These are phyloP conservation scores for Pichia sp. DNA, from an alignment of 1,139 yeast species.

Conservation along the genomic window DNA sequence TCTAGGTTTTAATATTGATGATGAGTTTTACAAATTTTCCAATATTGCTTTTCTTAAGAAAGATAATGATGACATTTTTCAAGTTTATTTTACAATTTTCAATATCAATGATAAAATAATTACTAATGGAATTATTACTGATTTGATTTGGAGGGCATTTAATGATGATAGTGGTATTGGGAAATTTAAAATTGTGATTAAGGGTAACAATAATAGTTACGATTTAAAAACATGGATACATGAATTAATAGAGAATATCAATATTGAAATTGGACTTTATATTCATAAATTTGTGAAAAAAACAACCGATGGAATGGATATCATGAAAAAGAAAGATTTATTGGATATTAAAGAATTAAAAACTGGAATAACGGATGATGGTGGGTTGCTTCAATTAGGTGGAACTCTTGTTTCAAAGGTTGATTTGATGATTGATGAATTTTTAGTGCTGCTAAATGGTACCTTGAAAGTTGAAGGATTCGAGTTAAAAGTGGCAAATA, in stretches of 20 bases:
- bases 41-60: neutral
- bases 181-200: neutral
- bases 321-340: neutral
- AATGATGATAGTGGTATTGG: slow-evolving; percentile 5
- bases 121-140: neutral
- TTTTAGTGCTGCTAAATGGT: neutral
- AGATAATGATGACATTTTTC: neutral
- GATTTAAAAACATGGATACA: slow-evolving; percentile 1
- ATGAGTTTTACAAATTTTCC: neutral
- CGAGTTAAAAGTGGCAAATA: neutral
- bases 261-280: neutral
- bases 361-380: neutral
- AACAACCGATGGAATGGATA: neutral
- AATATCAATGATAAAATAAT: slow-evolving; percentile 4
- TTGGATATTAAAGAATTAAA: neutral
- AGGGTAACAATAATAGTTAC: neutral
- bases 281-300: neutral
- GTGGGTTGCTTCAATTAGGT: neutral
- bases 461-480: neutral
- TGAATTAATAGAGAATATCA: neutral
- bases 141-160: slow-evolving; percentile 4
- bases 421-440: neutral
- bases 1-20: slow-evolving; percentile 2
- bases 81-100: neutral
- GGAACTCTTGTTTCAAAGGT: neutral